Conservation (phyloP, 768 basidiomycete species). For the Leucocoprinus birnbaumii region DNA sequence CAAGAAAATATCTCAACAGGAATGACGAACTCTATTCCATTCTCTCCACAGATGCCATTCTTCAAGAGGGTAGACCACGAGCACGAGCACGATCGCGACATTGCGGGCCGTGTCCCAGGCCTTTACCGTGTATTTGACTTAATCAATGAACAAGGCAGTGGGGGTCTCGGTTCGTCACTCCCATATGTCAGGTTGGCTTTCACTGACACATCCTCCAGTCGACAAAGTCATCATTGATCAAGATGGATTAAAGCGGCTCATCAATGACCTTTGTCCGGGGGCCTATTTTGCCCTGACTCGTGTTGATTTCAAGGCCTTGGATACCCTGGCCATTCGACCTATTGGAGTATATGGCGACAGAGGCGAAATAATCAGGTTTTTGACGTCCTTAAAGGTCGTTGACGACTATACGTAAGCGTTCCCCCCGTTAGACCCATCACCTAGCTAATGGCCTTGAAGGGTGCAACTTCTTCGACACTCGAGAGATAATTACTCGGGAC, state of each 20-base stretch:
- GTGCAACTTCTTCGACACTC: conserved; percentile 9
- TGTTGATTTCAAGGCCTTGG: conserved; percentile 54
- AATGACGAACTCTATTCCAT: no score
- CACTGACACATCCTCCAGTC: no score
- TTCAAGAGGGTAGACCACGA: background rate
- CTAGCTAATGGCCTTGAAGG: conserved; percentile 2
- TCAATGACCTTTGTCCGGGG: conserved; percentile 45
- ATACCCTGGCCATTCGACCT: conserved; percentile 42
- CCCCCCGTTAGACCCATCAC: background rate
- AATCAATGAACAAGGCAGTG: conserved; percentile 22
- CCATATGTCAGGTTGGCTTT: no score
- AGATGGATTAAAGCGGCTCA: conserved; percentile 42
- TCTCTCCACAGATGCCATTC: no score
- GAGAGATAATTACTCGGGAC: conserved; percentile 1
- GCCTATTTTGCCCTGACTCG: conserved; percentile 53
- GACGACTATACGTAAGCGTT: conserved; percentile 36
- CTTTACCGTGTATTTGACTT: conserved; percentile 16
- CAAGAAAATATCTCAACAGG: no score
- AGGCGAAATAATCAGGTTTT: conserved; percentile 43
- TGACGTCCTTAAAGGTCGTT: conserved; percentile 32
- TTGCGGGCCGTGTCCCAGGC: background rate
- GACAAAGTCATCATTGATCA: conserved; percentile 64
- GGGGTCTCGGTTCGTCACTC: conserved; percentile 42
- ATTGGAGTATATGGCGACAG: conserved; percentile 59
- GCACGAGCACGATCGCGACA: background rate